Percentiles rank a stretch among this genome's conserved stretches.
Conservation (phyloP, 495 filamentous ascomycete genomes). For the Annulohypoxylon stygium region DNA sequence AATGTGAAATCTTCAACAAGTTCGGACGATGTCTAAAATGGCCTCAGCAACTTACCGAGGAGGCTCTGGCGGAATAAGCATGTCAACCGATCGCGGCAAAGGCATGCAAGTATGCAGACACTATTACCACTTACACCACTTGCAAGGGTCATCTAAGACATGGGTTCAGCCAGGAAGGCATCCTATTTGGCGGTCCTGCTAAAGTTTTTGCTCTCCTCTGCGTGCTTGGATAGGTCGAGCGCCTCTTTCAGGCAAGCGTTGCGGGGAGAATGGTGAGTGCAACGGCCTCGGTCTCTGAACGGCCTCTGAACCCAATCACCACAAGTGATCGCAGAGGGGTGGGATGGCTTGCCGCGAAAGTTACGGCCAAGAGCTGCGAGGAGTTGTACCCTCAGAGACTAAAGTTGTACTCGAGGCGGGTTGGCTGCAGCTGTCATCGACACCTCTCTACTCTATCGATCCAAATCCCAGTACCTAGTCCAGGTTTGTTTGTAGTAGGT, state of each 20-base stretch:
- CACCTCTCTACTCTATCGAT: constrained; percentile 37
- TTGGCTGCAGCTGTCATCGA: constrained; percentile 48
- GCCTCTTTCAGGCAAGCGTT: constrained; percentile 50
- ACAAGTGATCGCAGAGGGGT: constrained; percentile 13
- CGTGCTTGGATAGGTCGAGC: constrained; percentile 46
- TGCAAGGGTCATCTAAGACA: constrained; percentile 49
- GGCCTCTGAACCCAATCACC: constrained; percentile 42
- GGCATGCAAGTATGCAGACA: constrained; percentile 47
- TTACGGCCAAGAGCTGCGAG: constrained; percentile 50
- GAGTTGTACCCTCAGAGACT: constrained; percentile 28
- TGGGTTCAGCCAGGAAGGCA: constrained; percentile 46
- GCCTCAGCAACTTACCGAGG: constrained; percentile 43
- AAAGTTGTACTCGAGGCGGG: constrained; percentile 43
- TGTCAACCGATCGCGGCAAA: constrained; percentile 46
- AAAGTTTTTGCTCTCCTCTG: constrained; percentile 37
- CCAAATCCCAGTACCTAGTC: constrained; percentile 14
- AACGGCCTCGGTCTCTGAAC: constrained; percentile 50
- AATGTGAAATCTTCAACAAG: constrained; percentile 30
- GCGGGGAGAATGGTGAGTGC: constrained; percentile 46
- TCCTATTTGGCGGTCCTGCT: constrained; percentile 47
- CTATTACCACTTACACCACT: constrained; percentile 46
- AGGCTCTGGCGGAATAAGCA: constrained; percentile 46
- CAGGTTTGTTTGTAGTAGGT: background rate
- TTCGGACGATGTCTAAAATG: constrained; percentile 41
- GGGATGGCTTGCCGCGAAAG: constrained; percentile 44